Evolutionary conservation across 2,329 filamentous ascomycete species (phyloP).

Genomic region (Akanthomyces muscarius): DNA sequence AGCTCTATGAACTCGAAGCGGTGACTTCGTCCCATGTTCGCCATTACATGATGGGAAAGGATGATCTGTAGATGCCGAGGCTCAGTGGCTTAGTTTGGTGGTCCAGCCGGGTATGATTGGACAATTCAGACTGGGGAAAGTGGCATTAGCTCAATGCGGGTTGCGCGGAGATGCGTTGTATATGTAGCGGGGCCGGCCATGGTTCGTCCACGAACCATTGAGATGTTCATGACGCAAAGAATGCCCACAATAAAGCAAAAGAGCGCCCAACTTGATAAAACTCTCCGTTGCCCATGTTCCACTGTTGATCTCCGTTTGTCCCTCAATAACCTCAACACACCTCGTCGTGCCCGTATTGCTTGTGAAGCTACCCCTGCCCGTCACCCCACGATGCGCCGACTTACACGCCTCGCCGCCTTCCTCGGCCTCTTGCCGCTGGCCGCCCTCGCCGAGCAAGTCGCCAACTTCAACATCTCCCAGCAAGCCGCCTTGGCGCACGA

Average conservation of each 20-base stretch:
- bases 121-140: too few relatives aligned
- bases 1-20: too few relatives aligned
- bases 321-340: background rate
- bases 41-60: too few relatives aligned
- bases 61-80: too few relatives aligned
- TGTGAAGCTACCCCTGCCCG: background rate
- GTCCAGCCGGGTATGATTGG: too few relatives aligned
- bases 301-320: background rate
- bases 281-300: background rate
- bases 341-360: background rate
- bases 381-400: background rate
- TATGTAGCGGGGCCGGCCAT: background rate
- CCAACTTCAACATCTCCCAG: constrained; percentile 12
- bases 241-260: background rate
- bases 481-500: constrained; percentile 9
- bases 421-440: background rate
- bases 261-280: background rate
- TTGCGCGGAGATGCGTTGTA: too few relatives aligned
- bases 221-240: background rate
- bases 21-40: too few relatives aligned
- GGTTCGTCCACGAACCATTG: background rate
- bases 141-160: background rate
- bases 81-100: too few relatives aligned
- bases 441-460: background rate
- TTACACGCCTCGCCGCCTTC: background rate